Base-by-base conservation (phyloP, 306 rosid genomes). In the Lagenaria siceraria region DNA sequence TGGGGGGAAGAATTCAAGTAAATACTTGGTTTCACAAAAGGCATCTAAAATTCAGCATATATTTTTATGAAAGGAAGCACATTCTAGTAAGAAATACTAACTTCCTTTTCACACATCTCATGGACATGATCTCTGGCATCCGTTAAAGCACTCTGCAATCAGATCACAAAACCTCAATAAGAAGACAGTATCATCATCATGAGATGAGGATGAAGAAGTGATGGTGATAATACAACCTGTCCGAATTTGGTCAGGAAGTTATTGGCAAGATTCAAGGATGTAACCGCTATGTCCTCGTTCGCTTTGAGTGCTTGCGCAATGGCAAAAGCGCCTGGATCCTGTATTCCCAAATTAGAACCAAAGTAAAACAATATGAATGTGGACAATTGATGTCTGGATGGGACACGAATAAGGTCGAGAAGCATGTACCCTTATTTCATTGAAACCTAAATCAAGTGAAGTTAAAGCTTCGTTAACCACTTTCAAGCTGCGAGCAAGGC, bases 271-370 rank as follows among this genome's bases (percentile, higher is more conserved):
- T 95, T 92, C 81, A 95, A 73, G 80, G 90, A 89, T 60, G 97
- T 76, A 68, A 95, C 89, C 42, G 89, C 89, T 62, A 95, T 88
- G 61, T 95, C 98, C 25, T 88, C 98, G 71, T 95, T 95, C 43
- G 98, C 85, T 85, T 95, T 95, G 22, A 92, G 95, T 59, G 98
- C 98, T 87, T 95, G 98, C 77, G 98, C 96, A 86, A 95, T 95
- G 42, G 98, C 97, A 51, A 95, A 95, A 58, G 97, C 98, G 17
- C 97, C 98, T 40, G 92, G 97, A 84, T 95, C 98, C 98, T 95
- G 87, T 40, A 82, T 56, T 80, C 62, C 79, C 78, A 68, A 76
- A 83, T 63, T 62, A 69, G 24, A 62, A 8, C 71, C 25, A 15
- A 9, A 46, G 18, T 49, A 58, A 79, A 49, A 71, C 55, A 77